Evolutionary conservation across 2,329 filamentous ascomycete species (phyloP), one percentile per base, ranked within the genome.

Genomic region (Cladosporium sp.): DNA sequence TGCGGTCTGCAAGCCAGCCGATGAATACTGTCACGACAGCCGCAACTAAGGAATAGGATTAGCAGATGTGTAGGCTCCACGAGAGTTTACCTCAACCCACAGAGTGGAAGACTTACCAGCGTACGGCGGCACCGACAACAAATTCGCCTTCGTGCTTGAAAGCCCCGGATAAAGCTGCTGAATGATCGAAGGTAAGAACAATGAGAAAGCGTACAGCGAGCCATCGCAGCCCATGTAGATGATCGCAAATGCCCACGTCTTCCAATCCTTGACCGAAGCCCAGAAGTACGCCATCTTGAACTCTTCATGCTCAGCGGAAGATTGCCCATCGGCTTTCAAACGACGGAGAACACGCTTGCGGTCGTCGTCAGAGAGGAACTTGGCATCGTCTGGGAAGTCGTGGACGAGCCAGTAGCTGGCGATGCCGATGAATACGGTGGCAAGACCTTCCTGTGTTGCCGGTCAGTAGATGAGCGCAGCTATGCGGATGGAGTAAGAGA

Each of bases 121-220:
- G 71, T 95, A 94, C 0, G 91, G 91, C 0, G 91, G 91, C 0
- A 93, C 91, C 14, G 85, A 88, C 53, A 93, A 83, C 5, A 94
- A 82, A 72, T 94, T 91, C 1, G 90, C 86, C 11, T 78, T 84
- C 0, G 89, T 89, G 0, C 82, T 79, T 11, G 83, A 80, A 77
- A 90, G 86, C 5, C 85, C 85, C 2, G 51, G 51, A 54, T 54
- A 54, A 11, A 79, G 70, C 68, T 86, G 80, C 54, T 82, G 81
- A 69, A 96, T 89, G 73, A 96, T 96, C 21, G 88, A 90, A 0
- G 92, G 92, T 2, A 94, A 79, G 79, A 96, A 93, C 4, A 93
- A 82, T 1, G 86, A 89, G 78, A 93, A 92, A 3, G 88, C 88
- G 74, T 93, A 93, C 5, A 93, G 80, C 0, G 90, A 84, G 74